Evolutionary conservation across 140 eudicot genomes (phyloP), one percentile per base, ranked within the genome.

Genomic region (Stevia rebaudiana): DNA sequence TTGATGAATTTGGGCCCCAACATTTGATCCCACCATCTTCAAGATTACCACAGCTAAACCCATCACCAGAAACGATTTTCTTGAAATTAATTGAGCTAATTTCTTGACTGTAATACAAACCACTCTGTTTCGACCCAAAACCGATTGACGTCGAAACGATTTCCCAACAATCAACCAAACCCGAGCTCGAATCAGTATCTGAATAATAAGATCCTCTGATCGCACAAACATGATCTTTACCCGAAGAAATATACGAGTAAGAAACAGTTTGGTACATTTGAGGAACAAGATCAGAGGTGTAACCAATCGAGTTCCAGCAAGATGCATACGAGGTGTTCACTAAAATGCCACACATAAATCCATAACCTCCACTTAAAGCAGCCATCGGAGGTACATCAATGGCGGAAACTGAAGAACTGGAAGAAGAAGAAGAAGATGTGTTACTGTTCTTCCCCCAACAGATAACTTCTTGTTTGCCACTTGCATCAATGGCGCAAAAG

Each of bases 401-500:
- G 61, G 89, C 56, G 71, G 74, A 77, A 42, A 42, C 74, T 0
- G 72, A 39, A 0, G 81, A 41, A 3, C 36, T 68, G 4, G 82
- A 63, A 24, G 77, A 71, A 4, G n/a, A n/a, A n/a, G n/a, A n/a
- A n/a, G n/a, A n/a, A n/a, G 76, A 36, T 0, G 81, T 73, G 39
- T 54, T 80, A 7, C 65, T 70, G 37, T 78, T 81, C 19, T 82
- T 75, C 9, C 84, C 94, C 96, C 96, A 92, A 37, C 98, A 92
- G 5, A 92, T 81, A 7, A 88, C 87, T 22, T 69, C 87, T 63
- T 92, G 98, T 40, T 78, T 88, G 2, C 98, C 98, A 57, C 96
- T 83, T n/a, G 98, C 98, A 23, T 92, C 98, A 53, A 92, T 92
- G 75, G 98, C 98, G 22, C 98, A 92, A 47, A 88, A 92, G 77